Conservation (phyloP, 768 basidiomycete species). For the Termitomyces sp. region DNA sequence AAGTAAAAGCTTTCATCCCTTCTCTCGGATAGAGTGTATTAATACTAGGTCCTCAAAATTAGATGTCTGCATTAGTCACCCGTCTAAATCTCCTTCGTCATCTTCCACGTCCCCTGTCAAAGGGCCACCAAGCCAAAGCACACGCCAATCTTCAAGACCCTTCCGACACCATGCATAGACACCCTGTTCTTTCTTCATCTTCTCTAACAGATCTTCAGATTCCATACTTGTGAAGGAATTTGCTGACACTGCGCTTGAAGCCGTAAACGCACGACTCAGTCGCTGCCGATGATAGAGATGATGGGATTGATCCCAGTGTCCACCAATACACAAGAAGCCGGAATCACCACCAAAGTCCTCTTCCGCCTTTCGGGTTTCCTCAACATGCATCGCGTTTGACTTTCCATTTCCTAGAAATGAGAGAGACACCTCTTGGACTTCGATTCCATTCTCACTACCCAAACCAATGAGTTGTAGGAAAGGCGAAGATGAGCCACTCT, state of each 20-base stretch:
- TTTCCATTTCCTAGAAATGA: slow-evolving; percentile 49
- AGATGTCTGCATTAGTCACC: background rate
- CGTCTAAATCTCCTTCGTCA: slow-evolving; percentile 1
- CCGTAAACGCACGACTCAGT: slow-evolving; percentile 40
- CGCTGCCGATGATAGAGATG: slow-evolving; percentile 26
- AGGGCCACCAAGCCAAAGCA: slow-evolving; percentile 78
- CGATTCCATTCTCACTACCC: slow-evolving; percentile 59
- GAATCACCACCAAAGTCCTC: slow-evolving; percentile 62
- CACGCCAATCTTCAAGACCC: slow-evolving; percentile 69
- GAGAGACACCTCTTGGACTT: slow-evolving; percentile 65
- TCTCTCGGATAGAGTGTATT: too few relatives aligned
- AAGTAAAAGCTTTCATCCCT: too few relatives aligned
- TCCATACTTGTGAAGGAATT: slow-evolving; percentile 47
- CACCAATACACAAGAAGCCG: slow-evolving; percentile 50
- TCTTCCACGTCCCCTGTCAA: slow-evolving; percentile 24
- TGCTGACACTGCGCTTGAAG: slow-evolving; percentile 35
- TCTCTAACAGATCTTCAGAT: slow-evolving; percentile 42
- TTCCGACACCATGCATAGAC: slow-evolving; percentile 78
- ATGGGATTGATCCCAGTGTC: slow-evolving; percentile 44
- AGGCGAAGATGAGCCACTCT: slow-evolving; percentile 24
- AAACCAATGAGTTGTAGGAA: slow-evolving; percentile 69
- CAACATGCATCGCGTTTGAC: slow-evolving; percentile 23
- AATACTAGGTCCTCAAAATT: background rate
- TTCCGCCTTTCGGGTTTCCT: slow-evolving; percentile 48
- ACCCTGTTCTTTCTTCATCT: slow-evolving; percentile 53